Conservation (phyloP, 805 yeast genomes). For the Dipodascus geniculatus region DNA sequence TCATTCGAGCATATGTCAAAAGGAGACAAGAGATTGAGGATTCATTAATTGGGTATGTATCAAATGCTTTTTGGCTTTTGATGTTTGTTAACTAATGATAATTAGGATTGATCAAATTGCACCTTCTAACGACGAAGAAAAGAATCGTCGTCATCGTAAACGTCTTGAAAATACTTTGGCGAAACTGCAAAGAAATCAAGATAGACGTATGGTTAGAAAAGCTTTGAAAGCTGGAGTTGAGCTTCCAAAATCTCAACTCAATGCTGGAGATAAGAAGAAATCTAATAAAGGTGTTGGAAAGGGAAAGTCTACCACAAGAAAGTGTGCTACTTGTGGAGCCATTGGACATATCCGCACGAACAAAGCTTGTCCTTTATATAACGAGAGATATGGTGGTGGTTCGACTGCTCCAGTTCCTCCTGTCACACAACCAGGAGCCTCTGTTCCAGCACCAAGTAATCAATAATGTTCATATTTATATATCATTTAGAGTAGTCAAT, state of each 20-base stretch:
- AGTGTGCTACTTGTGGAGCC: slow-evolving; percentile 93
- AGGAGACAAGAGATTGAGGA: slow-evolving; percentile 58
- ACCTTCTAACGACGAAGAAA: slow-evolving; percentile 75
- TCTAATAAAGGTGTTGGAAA: slow-evolving; percentile 60
- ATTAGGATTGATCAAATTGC: slow-evolving; percentile 49
- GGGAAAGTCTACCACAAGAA: slow-evolving; percentile 61
- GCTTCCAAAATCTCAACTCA: slow-evolving; percentile 3
- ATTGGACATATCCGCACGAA: slow-evolving; percentile 83
- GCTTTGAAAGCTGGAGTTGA: slow-evolving; percentile 32
- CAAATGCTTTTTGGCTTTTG: background rate
- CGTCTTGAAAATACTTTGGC: slow-evolving; percentile 69
- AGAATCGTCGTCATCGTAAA: slow-evolving; percentile 64
- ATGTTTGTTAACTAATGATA: background rate
- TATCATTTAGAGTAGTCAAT: background rate
- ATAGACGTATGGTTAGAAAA: slow-evolving; percentile 48
- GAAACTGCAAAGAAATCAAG: slow-evolving; percentile 65
- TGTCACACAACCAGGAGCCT: background rate
- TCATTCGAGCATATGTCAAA: slow-evolving; percentile 73
- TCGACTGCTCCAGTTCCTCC: slow-evolving; percentile 1
- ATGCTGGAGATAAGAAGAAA: slow-evolving; percentile 1
- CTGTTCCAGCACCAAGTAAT: background rate
- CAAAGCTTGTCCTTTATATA: slow-evolving; percentile 82
- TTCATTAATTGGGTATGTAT: slow-evolving; percentile 37
- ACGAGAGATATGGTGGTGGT: slow-evolving; percentile 28
- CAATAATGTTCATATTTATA: background rate